Base-by-base conservation (phyloP, 2,329 filamentous ascomycete species). In the Knufia fluminis region DNA sequence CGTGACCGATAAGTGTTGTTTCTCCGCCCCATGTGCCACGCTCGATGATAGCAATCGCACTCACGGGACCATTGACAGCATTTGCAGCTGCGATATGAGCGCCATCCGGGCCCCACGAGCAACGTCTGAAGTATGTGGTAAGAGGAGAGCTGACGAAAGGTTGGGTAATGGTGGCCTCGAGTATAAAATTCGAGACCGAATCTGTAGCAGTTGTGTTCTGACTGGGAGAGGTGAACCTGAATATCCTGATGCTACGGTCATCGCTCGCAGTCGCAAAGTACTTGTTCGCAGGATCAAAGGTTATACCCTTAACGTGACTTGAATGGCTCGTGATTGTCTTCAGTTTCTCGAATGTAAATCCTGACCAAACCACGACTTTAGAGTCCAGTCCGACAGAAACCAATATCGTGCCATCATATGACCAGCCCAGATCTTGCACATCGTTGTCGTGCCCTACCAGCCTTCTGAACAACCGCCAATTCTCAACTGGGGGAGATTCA, bases 201-300 rank as follows among this genome's bases (percentile, higher is more conserved):
- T 98, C 92, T 64, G 97, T 88, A 48, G 91, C 82, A 1, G 87
- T 94, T 31, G 92, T 87, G 64, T 95, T 96, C 8, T 92, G 86
- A 1, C 84, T 79, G 0, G 92, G 90, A 1, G 91, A 85, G 1
- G 86, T 95, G 66, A 96, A 98, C 52, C 90, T 82, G 68, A 94
- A 97, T 60, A 98, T 87, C 66, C 94, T 94, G 68, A 98, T 94
- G 2, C 89, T 91, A 52, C 92, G 82, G 67, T 98, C 92, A 66
- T 98, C 92, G 69, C 89, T 95, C 2, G 94, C 90, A 0, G 94
- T 98, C 14, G 94, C 92, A 68, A 98, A 98, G 73, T 95, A 98
- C 65, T 97, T 98, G 72, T 97, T 97, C 36, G 92, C 92, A 0
- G 92, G 92, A 64, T 98, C 92, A 63, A 98, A 98, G 0, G 91